Evolutionary conservation across 2,329 filamentous ascomycete species (phyloP).

Genomic region (Colletotrichum spaethianum): DNA sequence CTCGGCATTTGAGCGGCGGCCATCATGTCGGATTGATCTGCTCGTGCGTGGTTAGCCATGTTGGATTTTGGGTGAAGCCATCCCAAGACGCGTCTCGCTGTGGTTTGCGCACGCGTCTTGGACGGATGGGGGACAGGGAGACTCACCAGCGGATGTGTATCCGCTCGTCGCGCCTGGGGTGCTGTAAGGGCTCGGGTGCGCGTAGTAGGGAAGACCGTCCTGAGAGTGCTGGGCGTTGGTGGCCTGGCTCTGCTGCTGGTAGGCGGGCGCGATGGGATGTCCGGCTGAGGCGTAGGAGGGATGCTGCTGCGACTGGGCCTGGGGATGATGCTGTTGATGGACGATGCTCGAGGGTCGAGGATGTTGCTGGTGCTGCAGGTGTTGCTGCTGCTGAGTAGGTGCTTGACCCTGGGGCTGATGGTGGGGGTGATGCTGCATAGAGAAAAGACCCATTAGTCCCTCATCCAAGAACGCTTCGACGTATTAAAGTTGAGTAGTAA

Average conservation of each 20-base stretch:
- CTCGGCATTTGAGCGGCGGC: constrained; percentile 79
- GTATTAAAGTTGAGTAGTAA: constrained; percentile 41
- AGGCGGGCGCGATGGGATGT: constrained; percentile 76
- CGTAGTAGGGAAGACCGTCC: constrained; percentile 80
- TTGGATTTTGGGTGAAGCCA: constrained; percentile 34
- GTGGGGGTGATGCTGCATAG: constrained; percentile 83
- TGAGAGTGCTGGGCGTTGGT: constrained; percentile 73
- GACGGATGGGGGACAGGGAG: constrained; percentile 4
- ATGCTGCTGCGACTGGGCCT: constrained; percentile 73
- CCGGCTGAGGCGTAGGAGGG: constrained; percentile 78
- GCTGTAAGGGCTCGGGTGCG: constrained; percentile 87
- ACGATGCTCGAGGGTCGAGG: constrained; percentile 80
- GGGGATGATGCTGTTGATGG: constrained; percentile 79
- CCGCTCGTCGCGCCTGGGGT: constrained; percentile 85
- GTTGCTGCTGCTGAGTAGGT: constrained; percentile 74
- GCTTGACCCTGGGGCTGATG: constrained; percentile 81
- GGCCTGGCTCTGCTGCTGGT: constrained; percentile 76
- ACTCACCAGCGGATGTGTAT: constrained; percentile 89
- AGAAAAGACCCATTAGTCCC: constrained; percentile 72
- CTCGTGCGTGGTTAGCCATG: constrained; percentile 23
- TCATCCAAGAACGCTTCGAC: constrained; percentile 51
- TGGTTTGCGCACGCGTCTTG: constrained; percentile 23
- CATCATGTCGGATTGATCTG: constrained; percentile 77
- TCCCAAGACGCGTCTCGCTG: constrained; percentile 22
- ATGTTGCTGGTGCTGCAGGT: constrained; percentile 78